A percentile compares a stretch with the other conserved stretches of the same genome.
phyloP scores from a whole-genome alignment of 2,329 filamentous ascomycete genomes.

The Zymoseptoria crescenta region DNA sequence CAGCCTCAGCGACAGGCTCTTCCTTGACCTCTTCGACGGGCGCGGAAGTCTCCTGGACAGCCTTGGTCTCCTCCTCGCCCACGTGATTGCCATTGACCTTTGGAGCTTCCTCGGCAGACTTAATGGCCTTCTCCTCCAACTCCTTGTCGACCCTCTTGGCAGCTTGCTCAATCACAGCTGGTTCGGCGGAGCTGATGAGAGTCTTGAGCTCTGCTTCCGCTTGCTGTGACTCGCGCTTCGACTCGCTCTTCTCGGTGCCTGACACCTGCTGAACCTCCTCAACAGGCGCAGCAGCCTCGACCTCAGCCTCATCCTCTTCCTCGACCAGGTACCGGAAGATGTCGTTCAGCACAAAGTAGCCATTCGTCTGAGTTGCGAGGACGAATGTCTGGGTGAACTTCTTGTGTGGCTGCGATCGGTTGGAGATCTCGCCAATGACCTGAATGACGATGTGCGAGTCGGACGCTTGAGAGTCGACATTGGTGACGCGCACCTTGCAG shows the following conservation, averaged over 20 bases:
- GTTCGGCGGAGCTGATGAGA: constrained; percentile 29
- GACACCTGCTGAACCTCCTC: constrained; percentile 29
- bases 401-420: constrained; percentile 81
- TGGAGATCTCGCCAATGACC: constrained; percentile 96
- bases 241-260: constrained; percentile 29
- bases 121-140: constrained; percentile 55
- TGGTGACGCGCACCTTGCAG: constrained; percentile 96
- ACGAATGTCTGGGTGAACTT: constrained; percentile 99
- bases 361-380: constrained; percentile 88
- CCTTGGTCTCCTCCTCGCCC: constrained; percentile 33
- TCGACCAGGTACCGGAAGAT: constrained; percentile 92
- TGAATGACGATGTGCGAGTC: constrained; percentile 93
- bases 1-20: constrained; percentile 32
- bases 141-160: constrained; percentile 59
- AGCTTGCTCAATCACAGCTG: constrained; percentile 37
- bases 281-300: constrained; percentile 21
- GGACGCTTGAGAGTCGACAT: constrained; percentile 92
- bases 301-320: constrained; percentile 59
- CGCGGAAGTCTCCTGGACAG: constrained; percentile 24
- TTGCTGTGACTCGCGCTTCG: constrained; percentile 33
- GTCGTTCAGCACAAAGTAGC: constrained; percentile 97
- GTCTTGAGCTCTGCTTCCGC: constrained; percentile 28
- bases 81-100: constrained; percentile 27
- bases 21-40: constrained; percentile 25
- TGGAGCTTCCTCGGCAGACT: constrained; percentile 22